These are phyloP conservation scores for Talaromyces pinophilus DNA, from an alignment of 2,329 filamentous ascomycete species.

Conservation along the genomic window DNA sequence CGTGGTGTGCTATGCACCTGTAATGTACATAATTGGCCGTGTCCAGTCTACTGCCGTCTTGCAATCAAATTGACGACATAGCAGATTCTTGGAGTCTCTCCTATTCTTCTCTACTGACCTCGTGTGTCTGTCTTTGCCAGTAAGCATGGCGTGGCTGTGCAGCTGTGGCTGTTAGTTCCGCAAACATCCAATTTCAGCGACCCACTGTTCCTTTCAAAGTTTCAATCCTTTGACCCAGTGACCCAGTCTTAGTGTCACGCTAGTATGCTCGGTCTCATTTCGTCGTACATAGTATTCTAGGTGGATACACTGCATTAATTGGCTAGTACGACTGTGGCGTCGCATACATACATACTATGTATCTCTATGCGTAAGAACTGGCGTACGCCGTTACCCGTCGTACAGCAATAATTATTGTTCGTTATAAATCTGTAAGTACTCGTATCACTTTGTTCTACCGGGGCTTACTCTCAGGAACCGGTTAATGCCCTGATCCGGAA, in stretches of 20 bases:
- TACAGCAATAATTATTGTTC: neutral
- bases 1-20: neutral
- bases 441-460: neutral
- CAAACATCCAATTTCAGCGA: neutral
- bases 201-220: neutral
- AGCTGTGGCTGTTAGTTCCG: neutral
- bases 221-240: neutral
- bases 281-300: neutral
- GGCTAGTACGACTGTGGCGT: neutral
- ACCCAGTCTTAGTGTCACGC: neutral
- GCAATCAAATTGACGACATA: neutral
- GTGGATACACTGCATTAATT: neutral
- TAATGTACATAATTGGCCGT: slow-evolving; percentile 17
- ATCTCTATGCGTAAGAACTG: neutral
- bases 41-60: neutral
- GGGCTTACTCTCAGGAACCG: neutral
- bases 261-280: neutral
- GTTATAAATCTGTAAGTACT: neutral
- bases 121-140: neutral
- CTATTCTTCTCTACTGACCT: neutral
- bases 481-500: slow-evolving; percentile 3
- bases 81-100: neutral
- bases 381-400: neutral
- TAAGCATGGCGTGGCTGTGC: neutral
- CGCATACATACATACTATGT: neutral